Percentiles rank a stretch among this genome's conserved stretches.
Evolutionary conservation across 2,329 filamentous ascomycete genomes (phyloP).

Genomic region (Fusarium papillatum): DNA sequence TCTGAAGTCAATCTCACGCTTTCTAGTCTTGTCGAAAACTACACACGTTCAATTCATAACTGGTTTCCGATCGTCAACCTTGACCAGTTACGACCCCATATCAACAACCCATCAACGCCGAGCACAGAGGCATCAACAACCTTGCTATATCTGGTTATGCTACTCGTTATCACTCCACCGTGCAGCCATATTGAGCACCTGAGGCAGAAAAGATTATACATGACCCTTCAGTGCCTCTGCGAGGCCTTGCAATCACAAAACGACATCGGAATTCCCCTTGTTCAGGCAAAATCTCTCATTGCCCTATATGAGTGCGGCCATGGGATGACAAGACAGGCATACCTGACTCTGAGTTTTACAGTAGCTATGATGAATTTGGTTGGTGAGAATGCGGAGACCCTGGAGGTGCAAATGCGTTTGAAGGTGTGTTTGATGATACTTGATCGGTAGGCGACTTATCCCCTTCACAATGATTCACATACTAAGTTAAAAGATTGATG

Average conservation of each 20-base stretch:
- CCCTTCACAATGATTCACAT: too few species aligned
- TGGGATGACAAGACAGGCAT: neutral
- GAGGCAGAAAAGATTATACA: neutral
- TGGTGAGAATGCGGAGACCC: neutral
- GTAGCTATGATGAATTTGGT: neutral
- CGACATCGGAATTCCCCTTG: neutral
- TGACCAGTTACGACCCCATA: neutral
- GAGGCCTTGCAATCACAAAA: neutral
- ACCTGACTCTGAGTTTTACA: neutral
- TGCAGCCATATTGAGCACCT: neutral
- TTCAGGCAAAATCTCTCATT: neutral
- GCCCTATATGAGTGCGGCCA: constrained; percentile 6
- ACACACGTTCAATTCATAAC: neutral
- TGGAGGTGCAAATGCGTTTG: neutral
- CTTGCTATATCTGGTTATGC: neutral
- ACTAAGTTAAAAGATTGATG: neutral
- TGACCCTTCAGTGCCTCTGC: neutral
- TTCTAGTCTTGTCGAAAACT: neutral
- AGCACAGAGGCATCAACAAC: neutral
- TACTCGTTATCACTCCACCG: neutral
- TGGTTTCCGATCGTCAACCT: neutral
- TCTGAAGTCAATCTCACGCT: neutral
- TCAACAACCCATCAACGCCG: too few species aligned
- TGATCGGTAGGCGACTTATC: neutral
- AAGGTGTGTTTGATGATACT: neutral